Base-by-base conservation (phyloP, 129 eudicot genomes). In the Heracleum sosnowskyi region DNA sequence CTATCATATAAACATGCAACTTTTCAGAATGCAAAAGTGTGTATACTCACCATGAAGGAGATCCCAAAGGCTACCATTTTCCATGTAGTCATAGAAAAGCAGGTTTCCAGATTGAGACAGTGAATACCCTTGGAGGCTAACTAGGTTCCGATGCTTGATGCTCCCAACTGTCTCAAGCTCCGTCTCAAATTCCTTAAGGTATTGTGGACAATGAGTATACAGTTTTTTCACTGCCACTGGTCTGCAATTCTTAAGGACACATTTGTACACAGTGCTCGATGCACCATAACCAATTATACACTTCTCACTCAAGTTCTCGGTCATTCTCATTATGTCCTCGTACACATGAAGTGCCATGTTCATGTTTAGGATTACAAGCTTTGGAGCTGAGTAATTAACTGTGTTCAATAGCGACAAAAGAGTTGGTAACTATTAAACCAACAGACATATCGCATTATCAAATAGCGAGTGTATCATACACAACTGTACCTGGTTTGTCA, bases 11-110 rank as follows among this genome's bases (percentile, higher is more conserved):
- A 31, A 31, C 72, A 66, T 15, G 37, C 37, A 66, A 66, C 72
- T 31, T 29, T 31, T 1, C 39, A 36, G 42, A 69, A 17, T 69
- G 44, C 46, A 69, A 60, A 60, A 60, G 6, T n/a, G 4, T 60
- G 68, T 51, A 18, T 26, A 80, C 90, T 78, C 57, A 92, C 99
- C 99, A 81, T 96, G 99, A 78, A 96, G 97, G 66, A 92, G 89
- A 88, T 96, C 99, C 97, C 97, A 96, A 28, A 96, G 97, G 89
- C 99, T 96, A 9, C 99, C 99, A 71, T 96, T 96, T 80, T 96
- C 99, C 99, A 96, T 96, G 90, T 89, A 96, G 72, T 96, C 97
- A 69, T 92, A 96, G 73, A 96, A 96, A 53, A 96, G 91, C 46
- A 96, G 89, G 81, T 96, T 88, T 47, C 99, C 99, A 2, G 89